A percentile compares a stretch with the other conserved stretches of the same genome.
Evolutionary conservation across 225 moss, liverwort and hornwort genomes (phyloP).

Genomic region (Climacium dendroides): DNA sequence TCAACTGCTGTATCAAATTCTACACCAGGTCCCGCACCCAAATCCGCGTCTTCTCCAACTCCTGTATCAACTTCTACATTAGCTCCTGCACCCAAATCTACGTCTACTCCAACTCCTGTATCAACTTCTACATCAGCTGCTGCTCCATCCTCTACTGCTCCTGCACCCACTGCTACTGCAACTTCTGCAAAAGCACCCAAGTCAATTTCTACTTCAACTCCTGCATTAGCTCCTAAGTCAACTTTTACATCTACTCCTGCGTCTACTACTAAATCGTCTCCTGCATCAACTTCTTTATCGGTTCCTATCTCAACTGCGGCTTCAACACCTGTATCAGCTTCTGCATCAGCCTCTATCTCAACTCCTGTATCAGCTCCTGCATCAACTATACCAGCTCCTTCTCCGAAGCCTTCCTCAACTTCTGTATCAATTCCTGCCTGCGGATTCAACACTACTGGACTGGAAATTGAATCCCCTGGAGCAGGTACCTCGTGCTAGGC

Average conservation of each 20-base stretch:
- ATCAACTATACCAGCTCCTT: neutral
- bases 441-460: constrained; percentile 21
- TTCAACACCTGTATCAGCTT: neutral
- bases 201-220: neutral
- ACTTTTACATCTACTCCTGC: neutral
- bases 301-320: neutral
- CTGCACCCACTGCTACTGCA: neutral
- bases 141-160: neutral
- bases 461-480: neutral
- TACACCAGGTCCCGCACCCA: neutral
- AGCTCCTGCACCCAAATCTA: neutral
- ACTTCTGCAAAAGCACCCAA: neutral
- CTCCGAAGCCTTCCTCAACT: neutral
- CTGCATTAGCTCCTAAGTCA: neutral
- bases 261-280: neutral
- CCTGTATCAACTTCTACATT: neutral
- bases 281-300: neutral
- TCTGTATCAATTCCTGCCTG: constrained; percentile 6
- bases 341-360: neutral
- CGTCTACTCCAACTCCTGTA: neutral
- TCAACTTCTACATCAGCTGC: neutral
- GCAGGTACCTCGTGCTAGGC: constrained; percentile 5
- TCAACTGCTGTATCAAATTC: neutral
- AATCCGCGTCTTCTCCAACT: neutral
- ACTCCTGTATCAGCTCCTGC: neutral